Base-by-base conservation (phyloP, 2,329 filamentous ascomycete species). In the Exserohilum rostratum region DNA sequence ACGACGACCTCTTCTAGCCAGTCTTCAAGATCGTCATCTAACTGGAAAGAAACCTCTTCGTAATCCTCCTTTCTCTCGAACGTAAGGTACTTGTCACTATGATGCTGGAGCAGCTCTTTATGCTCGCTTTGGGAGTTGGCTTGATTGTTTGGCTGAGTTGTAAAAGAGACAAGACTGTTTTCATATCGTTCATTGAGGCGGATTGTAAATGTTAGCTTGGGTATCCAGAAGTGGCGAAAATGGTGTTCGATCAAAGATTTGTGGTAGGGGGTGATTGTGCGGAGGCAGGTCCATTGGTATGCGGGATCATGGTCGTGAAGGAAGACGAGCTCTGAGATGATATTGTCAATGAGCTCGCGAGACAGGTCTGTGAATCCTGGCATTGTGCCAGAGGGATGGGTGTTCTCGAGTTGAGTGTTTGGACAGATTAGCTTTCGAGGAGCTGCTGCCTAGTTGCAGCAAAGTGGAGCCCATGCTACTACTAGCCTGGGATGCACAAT, bases 241-340 rank as follows among this genome's bases (percentile, higher is more conserved):
- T 52, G 22, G 12, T 35, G n/a, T 20, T 60, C 57, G 17, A 57
- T 44, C 6, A 43, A 11, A 2, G 12, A 13, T 33, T 38, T 30
- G 39, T 46, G 50, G 34, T 35, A 44, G 1, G 43, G 43, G 12
- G 57, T 52, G 13, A 58, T 43, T 6, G 51, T 31, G 12, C 50
- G 54, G 3, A 60, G 44, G 15, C 27, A 9, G 4, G 44, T 55
- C 54, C 47, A 55, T 52, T 58, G 55, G 45, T 55, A 38, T 3
- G 48, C 45, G 12, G 48, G 57, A 18, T 55, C 45, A 13, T 55
- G 10, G 31, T 31, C 17, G 30, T 58, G 29, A 11, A 39, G n/a
- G 10, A 39, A 6, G 44, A 60, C 37, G 38, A 47, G 40, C 10
- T n/a, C 10, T 18, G 46, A 46, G 13, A 53, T 44, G n/a, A 58